phyloP scores from a whole-genome alignment of 2,329 filamentous ascomycete genomes.

The Fusarium udum region DNA sequence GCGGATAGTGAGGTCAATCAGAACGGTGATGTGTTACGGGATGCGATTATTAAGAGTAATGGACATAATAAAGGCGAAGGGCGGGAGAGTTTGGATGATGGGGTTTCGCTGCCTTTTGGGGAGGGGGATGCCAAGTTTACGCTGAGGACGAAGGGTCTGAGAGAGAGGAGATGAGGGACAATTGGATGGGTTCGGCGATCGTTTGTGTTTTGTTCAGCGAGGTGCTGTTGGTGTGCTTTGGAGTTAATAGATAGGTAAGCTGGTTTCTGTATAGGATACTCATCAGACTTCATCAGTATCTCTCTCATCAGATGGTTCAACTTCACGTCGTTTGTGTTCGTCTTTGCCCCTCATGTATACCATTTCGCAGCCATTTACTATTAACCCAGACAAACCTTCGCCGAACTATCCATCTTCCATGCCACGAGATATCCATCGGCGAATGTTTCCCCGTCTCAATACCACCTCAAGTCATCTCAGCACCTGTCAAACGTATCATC shows the following conservation, averaged over 20 bases:
- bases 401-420: background rate
- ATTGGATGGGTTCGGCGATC: background rate
- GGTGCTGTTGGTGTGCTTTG: constrained; percentile 4
- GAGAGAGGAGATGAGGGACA: constrained; percentile 50
- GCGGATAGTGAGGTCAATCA: constrained; percentile 55
- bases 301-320: background rate
- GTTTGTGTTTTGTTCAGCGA: constrained; percentile 1
- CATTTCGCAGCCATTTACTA: background rate
- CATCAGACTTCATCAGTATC: background rate
- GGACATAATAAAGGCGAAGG: constrained; percentile 26
- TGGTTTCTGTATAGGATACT: background rate
- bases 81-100: constrained; percentile 34
- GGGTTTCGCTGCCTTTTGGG: constrained; percentile 56
- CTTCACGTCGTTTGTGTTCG: too few relatives aligned
- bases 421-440: background rate
- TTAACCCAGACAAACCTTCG: fast-evolving
- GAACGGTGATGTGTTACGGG: constrained; percentile 55
- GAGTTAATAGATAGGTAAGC: background rate
- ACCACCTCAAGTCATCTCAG: background rate
- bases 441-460: background rate
- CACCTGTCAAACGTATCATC: background rate
- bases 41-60: constrained; percentile 45
- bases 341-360: background rate
- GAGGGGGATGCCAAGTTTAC: constrained; percentile 59
- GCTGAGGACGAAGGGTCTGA: constrained; percentile 64